phyloP scores from a whole-genome alignment of 352 stramenopile genomes.

The Phytophthora colocasiae region DNA sequence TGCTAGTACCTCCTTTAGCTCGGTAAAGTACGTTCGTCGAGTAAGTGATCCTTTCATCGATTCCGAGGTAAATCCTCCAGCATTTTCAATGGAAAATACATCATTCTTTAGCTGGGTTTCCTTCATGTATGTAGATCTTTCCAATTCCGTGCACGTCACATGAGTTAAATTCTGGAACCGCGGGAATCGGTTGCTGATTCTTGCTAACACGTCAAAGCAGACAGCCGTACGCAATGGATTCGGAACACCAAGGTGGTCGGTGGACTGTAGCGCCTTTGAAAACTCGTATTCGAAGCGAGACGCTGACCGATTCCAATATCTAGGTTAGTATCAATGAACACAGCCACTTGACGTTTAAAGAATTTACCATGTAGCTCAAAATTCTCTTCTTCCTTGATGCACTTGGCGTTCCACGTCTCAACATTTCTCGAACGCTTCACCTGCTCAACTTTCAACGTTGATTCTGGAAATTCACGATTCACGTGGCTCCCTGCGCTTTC shows the following conservation, averaged over 20 bases:
- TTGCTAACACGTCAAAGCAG: conserved; percentile 58
- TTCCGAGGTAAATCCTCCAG: conserved; percentile 16
- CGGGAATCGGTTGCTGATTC: conserved; percentile 52
- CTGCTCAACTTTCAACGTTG: conserved; percentile 22
- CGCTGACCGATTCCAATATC: conserved; percentile 14
- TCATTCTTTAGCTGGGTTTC: background rate
- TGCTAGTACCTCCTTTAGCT: conserved; percentile 51
- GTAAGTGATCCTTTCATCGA: conserved; percentile 35
- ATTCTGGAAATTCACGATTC: conserved; percentile 14
- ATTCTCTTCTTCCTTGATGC: conserved; percentile 26
- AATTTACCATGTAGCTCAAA: conserved; percentile 37
- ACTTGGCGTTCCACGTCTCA: conserved; percentile 41
- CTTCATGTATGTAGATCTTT: conserved; percentile 53
- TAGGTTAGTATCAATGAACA: background rate
- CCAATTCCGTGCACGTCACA: conserved; percentile 44
- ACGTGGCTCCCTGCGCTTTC: background rate
- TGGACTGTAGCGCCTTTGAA: conserved; percentile 53
- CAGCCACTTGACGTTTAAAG: background rate
- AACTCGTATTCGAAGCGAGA: conserved; percentile 59
- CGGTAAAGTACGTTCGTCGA: conserved; percentile 59
- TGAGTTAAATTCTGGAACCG: conserved; percentile 57
- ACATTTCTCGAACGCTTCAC: conserved; percentile 22
- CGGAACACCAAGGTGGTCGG: conserved; percentile 56
- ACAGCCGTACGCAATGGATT: conserved; percentile 70
- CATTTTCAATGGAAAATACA: background rate